Percentiles rank a stretch among this genome's conserved stretches.
phyloP scores from a whole-genome alignment of 345 rosid genomes.

The Arabidopsis arenosa region DNA sequence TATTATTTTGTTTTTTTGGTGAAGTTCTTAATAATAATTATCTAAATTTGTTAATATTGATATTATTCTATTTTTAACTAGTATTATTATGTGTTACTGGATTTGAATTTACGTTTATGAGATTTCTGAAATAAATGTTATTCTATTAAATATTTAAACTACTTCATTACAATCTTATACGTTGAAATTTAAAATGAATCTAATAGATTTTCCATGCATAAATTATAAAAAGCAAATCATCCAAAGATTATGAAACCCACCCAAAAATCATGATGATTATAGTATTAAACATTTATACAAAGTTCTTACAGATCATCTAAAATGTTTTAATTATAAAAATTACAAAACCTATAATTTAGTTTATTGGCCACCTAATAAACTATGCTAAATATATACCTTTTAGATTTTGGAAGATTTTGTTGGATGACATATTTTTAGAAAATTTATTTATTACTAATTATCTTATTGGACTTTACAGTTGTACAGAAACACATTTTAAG shows the following conservation, averaged over 20 bases:
- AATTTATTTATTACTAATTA: not conserved
- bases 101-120: not conserved
- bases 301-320: not conserved
- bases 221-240: not conserved
- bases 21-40: no score
- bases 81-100: not conserved
- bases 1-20: not conserved
- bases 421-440: not conserved
- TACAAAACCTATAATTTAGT: conserved; percentile 6
- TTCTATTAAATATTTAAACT: not conserved
- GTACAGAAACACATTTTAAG: conserved; percentile 40
- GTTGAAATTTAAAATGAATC: not conserved
- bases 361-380: not conserved
- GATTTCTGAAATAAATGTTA: not conserved
- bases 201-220: not conserved
- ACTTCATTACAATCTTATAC: not conserved
- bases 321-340: not conserved
- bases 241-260: conserved; percentile 9
- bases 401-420: not conserved
- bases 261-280: not conserved
- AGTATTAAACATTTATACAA: not conserved
- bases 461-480: conserved; percentile 31
- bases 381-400: not conserved
- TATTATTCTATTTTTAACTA: not conserved
- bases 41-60: not conserved